Evolutionary conservation across 495 filamentous ascomycete species (phyloP).

Genomic region (Bacidia gigantensis): DNA sequence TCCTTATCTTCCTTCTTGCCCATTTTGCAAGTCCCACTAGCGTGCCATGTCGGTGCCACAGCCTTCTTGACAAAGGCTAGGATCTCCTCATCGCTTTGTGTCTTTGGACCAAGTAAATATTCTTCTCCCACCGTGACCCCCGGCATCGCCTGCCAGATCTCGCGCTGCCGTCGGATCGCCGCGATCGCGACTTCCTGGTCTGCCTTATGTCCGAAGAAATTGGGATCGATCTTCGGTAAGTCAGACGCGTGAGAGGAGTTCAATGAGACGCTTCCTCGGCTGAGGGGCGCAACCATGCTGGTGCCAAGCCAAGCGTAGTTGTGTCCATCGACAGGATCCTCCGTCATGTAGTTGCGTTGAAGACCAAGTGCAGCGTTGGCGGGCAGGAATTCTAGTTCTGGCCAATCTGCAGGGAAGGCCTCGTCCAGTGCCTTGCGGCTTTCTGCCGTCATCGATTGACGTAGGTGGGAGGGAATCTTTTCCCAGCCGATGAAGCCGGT

Average conservation of each 20-base stretch:
- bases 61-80: slow-evolving; percentile 28
- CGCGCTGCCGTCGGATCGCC: slow-evolving; percentile 36
- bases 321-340: slow-evolving; percentile 25
- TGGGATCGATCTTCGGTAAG: slow-evolving; percentile 40
- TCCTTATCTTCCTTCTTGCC: slow-evolving; percentile 32
- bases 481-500: slow-evolving; percentile 1
- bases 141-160: slow-evolving; percentile 27
- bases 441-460: slow-evolving; percentile 4
- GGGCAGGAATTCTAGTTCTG: slow-evolving; percentile 36
- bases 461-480: slow-evolving; percentile 7
- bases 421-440: slow-evolving; percentile 16
- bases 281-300: slow-evolving; percentile 31
- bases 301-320: slow-evolving; percentile 31
- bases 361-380: slow-evolving; percentile 16
- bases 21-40: slow-evolving; percentile 43
- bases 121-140: slow-evolving; percentile 33
- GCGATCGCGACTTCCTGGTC: slow-evolving; percentile 43
- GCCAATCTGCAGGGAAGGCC: slow-evolving; percentile 40
- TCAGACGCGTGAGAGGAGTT: slow-evolving; percentile 26
- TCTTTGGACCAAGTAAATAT: slow-evolving; percentile 32
- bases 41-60: slow-evolving; percentile 40
- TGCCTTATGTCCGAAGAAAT: slow-evolving; percentile 37
- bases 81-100: slow-evolving; percentile 40
- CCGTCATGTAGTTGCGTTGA: slow-evolving; percentile 16
- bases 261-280: slow-evolving; percentile 42